Evolutionary conservation across 441 rosid species (phyloP), one percentile per base, ranked within the genome.

Genomic region (Hura crepitans): DNA sequence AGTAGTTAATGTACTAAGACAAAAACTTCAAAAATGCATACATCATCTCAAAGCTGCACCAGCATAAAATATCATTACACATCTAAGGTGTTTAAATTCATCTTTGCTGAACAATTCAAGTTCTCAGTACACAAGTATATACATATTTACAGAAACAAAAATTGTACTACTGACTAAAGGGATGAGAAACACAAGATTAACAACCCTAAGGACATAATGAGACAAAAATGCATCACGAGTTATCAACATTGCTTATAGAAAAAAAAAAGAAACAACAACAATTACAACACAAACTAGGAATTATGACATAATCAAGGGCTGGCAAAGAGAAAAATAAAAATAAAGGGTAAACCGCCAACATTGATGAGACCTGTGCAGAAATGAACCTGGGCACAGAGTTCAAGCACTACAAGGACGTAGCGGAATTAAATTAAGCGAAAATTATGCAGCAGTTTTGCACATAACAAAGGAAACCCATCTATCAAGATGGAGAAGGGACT

Each of bases 1-100:
- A 70, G 37, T 81, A 45, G 65, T n/a, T n/a, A n/a, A n/a, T 66
- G 61, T 50, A 39, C 18, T 27, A 37, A 45, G 12, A 62, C 8
- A 49, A 4, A 47, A 17, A 61, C 56, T 30, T 33, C 2, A 8
- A 30, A 30, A 50, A 39, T 13, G 58, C 13, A 66, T 17, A 37
- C 18, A 22, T 22, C 27, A 67, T 30, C 28, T 17, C 42, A 1
- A 17, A 43, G 18, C 51, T 55, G 56, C 31, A 50, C 3, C 13
- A 56, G 39, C 17, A 20, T 17, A 23, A 50, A 25, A 33, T 23
- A 17, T 4, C 15, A 54, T 2, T n/a, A 59, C 8, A 33, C 17
- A 69, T 20, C 4, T 35, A 7, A 12, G 10, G 28, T 10, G 33
- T 15, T 45, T 17, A 1, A 37, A 31, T 25, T 30, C 33, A 62